Percentiles rank a stretch among this genome's conserved stretches.
Evolutionary conservation across 176 grass and related monocot genomes (phyloP).

Genomic region (Phragmites australis): DNA sequence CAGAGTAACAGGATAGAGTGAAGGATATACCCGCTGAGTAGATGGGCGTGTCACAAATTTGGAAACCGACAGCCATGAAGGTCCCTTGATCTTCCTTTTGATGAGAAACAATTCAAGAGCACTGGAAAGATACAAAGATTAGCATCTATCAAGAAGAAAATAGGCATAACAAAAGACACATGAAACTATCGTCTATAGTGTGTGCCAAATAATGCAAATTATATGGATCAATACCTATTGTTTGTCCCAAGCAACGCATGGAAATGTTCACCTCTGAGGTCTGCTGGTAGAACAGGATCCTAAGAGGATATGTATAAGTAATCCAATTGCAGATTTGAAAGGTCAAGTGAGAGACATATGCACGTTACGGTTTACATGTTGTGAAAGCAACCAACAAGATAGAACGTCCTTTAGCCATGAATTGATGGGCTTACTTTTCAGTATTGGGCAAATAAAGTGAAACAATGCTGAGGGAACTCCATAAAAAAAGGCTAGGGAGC

Average conservation of each 20-base stretch:
- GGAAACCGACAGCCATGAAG: constrained; percentile 84
- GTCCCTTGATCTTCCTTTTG: constrained; percentile 96
- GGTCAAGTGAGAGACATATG: neutral
- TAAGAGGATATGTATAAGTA: constrained; percentile 46
- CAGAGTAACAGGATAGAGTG: neutral
- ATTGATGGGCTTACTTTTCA: neutral
- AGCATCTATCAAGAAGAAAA: constrained; percentile 29
- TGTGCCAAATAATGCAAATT: neutral
- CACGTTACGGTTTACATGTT: neutral
- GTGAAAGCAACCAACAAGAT: neutral
- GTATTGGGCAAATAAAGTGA: neutral
- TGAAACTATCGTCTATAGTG: neutral
- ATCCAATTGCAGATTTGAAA: constrained; percentile 14
- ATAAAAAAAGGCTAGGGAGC: neutral
- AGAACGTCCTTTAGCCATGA: neutral
- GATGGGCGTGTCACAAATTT: constrained; percentile 67
- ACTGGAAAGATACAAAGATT: constrained; percentile 53
- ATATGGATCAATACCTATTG: constrained; percentile 63
- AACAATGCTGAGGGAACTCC: neutral
- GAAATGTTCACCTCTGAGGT: constrained; percentile 82
- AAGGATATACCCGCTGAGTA: constrained; percentile 55
- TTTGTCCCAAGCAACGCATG: constrained; percentile 83
- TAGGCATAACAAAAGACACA: constrained; percentile 14
- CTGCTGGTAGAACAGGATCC: constrained; percentile 70
- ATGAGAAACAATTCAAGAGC: constrained; percentile 90